Evolutionary conservation across 23 red algal species (phyloP).

Genomic region (Pyropia haitanensis): DNA sequence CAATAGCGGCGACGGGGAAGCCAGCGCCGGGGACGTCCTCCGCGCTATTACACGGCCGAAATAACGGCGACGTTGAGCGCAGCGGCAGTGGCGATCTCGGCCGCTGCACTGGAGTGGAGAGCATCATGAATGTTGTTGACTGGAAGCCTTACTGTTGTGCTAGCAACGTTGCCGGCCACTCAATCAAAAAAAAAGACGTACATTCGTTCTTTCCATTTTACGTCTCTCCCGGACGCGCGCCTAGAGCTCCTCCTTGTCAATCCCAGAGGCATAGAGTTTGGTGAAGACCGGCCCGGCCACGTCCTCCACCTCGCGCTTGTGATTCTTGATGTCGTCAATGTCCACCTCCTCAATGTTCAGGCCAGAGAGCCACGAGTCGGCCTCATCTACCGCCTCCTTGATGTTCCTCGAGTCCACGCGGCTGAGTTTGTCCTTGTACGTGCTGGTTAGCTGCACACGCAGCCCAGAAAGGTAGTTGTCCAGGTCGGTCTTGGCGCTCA

Average conservation of each 20-base stretch:
- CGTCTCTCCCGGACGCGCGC: background rate
- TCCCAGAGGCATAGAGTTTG: background rate
- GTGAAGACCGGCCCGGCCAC: constrained; percentile 17
- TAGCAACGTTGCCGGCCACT: too few relatives aligned
- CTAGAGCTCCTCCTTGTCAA: background rate
- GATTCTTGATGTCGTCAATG: constrained; percentile 10
- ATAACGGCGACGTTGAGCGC: too few relatives aligned
- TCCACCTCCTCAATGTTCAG: constrained; percentile 18
- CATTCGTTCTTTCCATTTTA: background rate
- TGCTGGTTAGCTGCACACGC: constrained; percentile 21
- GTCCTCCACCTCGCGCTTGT: constrained; percentile 27
- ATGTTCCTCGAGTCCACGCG: constrained; percentile 13
- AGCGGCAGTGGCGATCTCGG: too few relatives aligned
- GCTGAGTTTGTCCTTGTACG: constrained; percentile 32
- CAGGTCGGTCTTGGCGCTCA: constrained; percentile 81
- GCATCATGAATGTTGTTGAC: too few relatives aligned
- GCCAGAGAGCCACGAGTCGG: constrained; percentile 29
- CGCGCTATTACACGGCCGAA: too few relatives aligned
- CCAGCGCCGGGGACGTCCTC: too few relatives aligned
- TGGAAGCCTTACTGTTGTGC: too few relatives aligned
- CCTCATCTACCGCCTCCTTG: constrained; percentile 8
- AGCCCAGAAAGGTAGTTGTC: constrained; percentile 73
- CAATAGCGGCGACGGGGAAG: too few relatives aligned
- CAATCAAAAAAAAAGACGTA: too few relatives aligned
- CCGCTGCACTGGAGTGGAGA: too few relatives aligned